Base-by-base conservation (phyloP, 1,139 yeast genomes). In the Debaryomyces nepalensis region DNA sequence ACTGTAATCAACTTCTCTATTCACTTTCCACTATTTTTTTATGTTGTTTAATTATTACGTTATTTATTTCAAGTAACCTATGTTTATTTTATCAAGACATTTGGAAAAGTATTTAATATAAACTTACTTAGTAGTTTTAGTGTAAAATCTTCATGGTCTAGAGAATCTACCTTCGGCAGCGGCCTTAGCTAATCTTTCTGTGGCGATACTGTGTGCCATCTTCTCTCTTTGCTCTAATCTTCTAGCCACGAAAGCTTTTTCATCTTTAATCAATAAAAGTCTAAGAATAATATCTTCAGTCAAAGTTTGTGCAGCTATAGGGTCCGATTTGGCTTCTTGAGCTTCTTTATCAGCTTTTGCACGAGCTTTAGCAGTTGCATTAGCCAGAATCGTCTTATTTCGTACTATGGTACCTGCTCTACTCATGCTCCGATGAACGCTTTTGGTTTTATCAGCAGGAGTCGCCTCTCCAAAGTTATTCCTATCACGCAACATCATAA, bases 271-370 rank as follows among this genome's bases (percentile, higher is more conserved):
- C n/a, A 75, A 58, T 29, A 87, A 61, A 19, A 86, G 72, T 40
- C 95, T 69, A 43, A 87, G 64, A 21, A 87, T 76, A 9, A 86
- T 77, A 55, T 87, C 87, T 52, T 87, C 90, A 4, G 83, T 78
- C 8, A 69, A 66, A 3, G 77, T 70, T 40, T 81, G 80, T 5
- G 84, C 81, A 9, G 81, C 73, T 6, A 79, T 67, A 2, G 81
- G 81, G 50, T 79, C 82, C 1, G 79, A 61, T 48, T 74, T 75
- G 0, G 83, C 81, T 33, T 73, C 78, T 19, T 71, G 66, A 1
- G 75, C 72, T 29, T 80, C 82, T 40, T 70, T 62, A 30, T 68
- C 71, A 9, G 83, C 84, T 46, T 70, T 66, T 15, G 74, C 77
- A 51, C 91, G 71, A 2, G 82, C 77, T 35, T 70, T 73, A 3